Percentiles rank a stretch among this genome's conserved stretches.
These are phyloP conservation scores for Neurospora africana DNA, from an alignment of 495 filamentous ascomycete genomes.

Conservation along the genomic window DNA sequence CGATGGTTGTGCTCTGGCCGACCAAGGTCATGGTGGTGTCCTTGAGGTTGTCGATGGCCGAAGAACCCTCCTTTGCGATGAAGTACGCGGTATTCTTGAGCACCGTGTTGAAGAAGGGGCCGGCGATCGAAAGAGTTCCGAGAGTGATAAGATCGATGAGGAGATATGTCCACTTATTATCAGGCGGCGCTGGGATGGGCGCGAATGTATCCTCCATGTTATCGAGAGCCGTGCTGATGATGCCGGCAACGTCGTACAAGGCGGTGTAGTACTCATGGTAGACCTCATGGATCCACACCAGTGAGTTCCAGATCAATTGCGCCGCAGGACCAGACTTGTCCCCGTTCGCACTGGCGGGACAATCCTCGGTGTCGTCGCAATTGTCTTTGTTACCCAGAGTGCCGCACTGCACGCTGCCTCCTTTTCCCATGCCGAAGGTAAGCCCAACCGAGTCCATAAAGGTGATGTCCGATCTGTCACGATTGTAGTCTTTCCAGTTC, in stretches of 20 bases:
- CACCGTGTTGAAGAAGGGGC: conserved; percentile 13
- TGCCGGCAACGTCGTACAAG: background rate
- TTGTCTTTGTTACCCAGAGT: background rate
- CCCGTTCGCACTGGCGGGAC: background rate
- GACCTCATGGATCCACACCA: conserved; percentile 15
- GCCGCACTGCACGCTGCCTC: background rate
- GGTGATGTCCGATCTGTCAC: conserved; percentile 31
- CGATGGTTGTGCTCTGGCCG: background rate
- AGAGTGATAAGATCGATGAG: conserved; percentile 17
- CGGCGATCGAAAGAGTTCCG: conserved; percentile 12
- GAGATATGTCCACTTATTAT: conserved; percentile 16
- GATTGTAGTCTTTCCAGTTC: conserved; percentile 4
- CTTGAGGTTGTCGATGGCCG: conserved; percentile 3
- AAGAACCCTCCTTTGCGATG: background rate
- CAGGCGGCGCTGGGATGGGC: conserved; percentile 13
- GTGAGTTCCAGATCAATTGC: conserved; percentile 23
- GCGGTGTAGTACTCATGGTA: conserved; percentile 6
- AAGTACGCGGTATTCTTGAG: conserved; percentile 1
- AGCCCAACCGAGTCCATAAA: conserved; percentile 68
- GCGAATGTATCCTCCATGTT: conserved; percentile 24
- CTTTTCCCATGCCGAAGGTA: background rate
- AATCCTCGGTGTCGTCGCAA: background rate
- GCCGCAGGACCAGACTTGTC: conserved; percentile 15
- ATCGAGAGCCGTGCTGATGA: conserved; percentile 3
- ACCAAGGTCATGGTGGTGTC: conserved; percentile 7